Conservation (phyloP, 768 basidiomycete genomes). For the Omphalotus guepiniiformis region DNA sequence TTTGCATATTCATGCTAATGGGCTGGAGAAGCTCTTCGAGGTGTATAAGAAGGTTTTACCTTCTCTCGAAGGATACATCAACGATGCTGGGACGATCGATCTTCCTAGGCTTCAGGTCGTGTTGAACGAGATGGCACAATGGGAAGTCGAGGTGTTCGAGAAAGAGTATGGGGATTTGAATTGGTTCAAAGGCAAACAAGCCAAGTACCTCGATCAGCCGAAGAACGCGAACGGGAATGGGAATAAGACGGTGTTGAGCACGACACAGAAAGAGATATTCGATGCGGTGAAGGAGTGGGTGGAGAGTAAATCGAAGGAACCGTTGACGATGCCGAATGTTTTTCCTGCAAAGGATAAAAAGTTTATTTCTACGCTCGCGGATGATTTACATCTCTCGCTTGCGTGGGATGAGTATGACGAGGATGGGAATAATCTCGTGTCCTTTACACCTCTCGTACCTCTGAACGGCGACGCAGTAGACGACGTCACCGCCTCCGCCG, state of each 20-base stretch:
- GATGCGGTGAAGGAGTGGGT: conserved; percentile 78
- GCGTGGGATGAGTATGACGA: conserved; percentile 96
- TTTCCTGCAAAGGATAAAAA: conserved; percentile 77
- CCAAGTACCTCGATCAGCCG: no score
- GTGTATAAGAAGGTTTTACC: conserved; percentile 94
- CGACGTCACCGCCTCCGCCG: no score
- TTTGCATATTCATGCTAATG: conserved; percentile 97
- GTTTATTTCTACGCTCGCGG: conserved; percentile 74
- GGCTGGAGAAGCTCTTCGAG: conserved; percentile 86
- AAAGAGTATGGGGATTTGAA: conserved; percentile 85
- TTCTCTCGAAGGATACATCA: conserved; percentile 84
- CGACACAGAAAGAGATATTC: conserved; percentile 72
- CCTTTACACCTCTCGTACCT: conserved; percentile 45
- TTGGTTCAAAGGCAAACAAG: conserved; percentile 94
- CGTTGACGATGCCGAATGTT: conserved; percentile 67
- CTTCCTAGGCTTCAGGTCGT: conserved; percentile 78
- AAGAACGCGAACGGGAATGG: conserved; percentile 41
- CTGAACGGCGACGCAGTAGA: conserved; percentile 48
- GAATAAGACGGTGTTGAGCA: conserved; percentile 55
- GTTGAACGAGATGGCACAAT: conserved; percentile 80
- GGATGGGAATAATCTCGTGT: conserved; percentile 72
- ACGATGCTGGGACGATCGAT: conserved; percentile 83
- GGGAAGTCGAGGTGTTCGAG: conserved; percentile 90
- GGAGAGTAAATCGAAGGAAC: conserved; percentile 34
- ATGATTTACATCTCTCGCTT: conserved; percentile 70